These are phyloP conservation scores for Arachis monticola DNA, from an alignment of 331 rosid genomes.

Conservation along the genomic window DNA sequence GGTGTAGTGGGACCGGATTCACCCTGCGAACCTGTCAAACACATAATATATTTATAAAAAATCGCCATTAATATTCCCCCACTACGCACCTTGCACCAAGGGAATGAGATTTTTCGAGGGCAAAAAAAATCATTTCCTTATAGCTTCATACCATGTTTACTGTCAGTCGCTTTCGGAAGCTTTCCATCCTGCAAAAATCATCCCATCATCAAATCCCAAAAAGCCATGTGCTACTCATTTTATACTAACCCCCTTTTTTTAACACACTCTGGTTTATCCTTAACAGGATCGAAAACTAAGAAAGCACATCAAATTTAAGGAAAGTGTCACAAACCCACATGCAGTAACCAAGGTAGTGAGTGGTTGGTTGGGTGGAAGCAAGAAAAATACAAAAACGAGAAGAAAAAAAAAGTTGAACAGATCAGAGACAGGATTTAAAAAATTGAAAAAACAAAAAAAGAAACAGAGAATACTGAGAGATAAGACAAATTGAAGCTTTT, in stretches of 20 bases:
- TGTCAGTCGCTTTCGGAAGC: constrained; percentile 85
- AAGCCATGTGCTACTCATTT: constrained; percentile 29
- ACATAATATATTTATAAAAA: constrained; percentile 46
- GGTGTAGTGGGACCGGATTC: constrained; percentile 97
- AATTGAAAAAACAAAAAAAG: not conserved
- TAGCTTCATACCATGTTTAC: constrained; percentile 73
- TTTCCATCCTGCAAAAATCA: constrained; percentile 72
- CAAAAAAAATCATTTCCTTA: constrained; percentile 43
- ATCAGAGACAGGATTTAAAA: constrained; percentile 5
- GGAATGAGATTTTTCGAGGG: constrained; percentile 19
- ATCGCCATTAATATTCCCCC: constrained; percentile 57
- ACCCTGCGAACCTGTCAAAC: constrained; percentile 87
- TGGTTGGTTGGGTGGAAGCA: constrained; percentile 33
- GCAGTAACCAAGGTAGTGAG: constrained; percentile 42
- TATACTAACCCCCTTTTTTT: constrained; percentile 25
- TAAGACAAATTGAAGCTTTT: constrained; percentile 84
- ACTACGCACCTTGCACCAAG: constrained; percentile 39
- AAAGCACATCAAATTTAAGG: not conserved
- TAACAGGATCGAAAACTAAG: constrained; percentile 31
- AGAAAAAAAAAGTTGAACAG: constrained; percentile 17
- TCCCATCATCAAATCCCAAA: constrained; percentile 53
- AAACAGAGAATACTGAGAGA: constrained; percentile 37
- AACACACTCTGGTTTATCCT: not conserved
- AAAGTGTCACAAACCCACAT: constrained; percentile 37
- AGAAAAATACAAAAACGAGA: not conserved